Conservation (phyloP, 1,139 yeast genomes). For the Wickerhamomyces sp. region DNA sequence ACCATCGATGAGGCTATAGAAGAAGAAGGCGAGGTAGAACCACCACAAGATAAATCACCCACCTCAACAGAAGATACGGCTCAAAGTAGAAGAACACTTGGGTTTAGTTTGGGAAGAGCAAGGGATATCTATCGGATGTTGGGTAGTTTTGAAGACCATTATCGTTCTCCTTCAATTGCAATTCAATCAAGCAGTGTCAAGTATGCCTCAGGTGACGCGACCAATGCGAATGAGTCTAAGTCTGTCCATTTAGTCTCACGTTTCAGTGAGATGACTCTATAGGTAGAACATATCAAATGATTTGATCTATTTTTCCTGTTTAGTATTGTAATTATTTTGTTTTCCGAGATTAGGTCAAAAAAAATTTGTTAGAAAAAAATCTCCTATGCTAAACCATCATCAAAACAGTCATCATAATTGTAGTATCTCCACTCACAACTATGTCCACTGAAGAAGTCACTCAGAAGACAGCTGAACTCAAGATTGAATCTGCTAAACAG, state of each 20-base stretch:
- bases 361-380: too few species aligned
- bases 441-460: constrained; percentile 13
- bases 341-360: neutral
- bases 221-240: too few species aligned
- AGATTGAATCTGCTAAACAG: neutral
- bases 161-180: neutral
- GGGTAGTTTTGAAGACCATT: constrained; percentile 10
- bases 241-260: too few species aligned
- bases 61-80: constrained; percentile 2
- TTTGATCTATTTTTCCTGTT: too few species aligned
- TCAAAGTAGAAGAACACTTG: constrained; percentile 4
- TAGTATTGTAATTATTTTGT: too few species aligned
- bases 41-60: neutral
- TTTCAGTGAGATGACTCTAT: too few species aligned
- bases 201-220: too few species aligned
- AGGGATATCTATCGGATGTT: constrained; percentile 9
- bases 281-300: too few species aligned
- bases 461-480: constrained; percentile 11
- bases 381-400: neutral
- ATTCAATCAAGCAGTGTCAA: too few species aligned
- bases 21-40: too few species aligned
- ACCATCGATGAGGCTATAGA: too few species aligned
- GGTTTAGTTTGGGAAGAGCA: constrained; percentile 6
- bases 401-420: neutral
- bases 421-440: neutral